Evolutionary conservation across 495 filamentous ascomycete species (phyloP).

Genomic region (Durotheca rogersii): DNA sequence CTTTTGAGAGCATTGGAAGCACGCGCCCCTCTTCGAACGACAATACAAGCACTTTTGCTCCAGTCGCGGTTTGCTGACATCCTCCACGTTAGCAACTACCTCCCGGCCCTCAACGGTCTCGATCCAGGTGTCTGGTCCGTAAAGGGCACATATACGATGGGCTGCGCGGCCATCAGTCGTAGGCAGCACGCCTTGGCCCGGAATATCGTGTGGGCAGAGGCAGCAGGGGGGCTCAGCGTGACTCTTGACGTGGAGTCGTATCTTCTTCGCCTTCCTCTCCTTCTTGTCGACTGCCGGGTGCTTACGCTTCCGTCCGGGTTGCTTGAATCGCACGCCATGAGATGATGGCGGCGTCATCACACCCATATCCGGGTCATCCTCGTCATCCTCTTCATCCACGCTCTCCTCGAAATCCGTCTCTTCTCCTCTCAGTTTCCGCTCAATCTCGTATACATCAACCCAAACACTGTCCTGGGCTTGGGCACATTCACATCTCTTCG

Average conservation of each 20-base stretch:
- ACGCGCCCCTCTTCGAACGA: slow-evolving; percentile 86
- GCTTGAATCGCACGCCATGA: slow-evolving; percentile 49
- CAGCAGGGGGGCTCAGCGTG: slow-evolving; percentile 82
- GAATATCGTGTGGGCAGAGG: slow-evolving; percentile 89
- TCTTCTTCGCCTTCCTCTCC: slow-evolving; percentile 67
- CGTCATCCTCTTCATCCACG: slow-evolving; percentile 72
- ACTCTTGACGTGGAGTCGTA: slow-evolving; percentile 66
- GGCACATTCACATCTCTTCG: slow-evolving; percentile 96
- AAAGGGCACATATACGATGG: slow-evolving; percentile 85
- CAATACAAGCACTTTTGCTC: slow-evolving; percentile 95
- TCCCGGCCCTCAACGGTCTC: slow-evolving; percentile 67
- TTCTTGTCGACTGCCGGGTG: slow-evolving; percentile 39
- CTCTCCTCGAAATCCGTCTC: slow-evolving; percentile 87
- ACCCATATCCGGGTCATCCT: slow-evolving; percentile 53
- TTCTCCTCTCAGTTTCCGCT: slow-evolving; percentile 90
- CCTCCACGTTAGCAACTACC: slow-evolving; percentile 71
- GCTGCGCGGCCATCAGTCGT: slow-evolving; percentile 87
- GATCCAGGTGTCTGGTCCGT: slow-evolving; percentile 90
- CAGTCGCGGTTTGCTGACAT: slow-evolving; percentile 81
- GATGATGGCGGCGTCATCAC: slow-evolving; percentile 73
- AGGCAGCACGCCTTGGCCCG: slow-evolving; percentile 76
- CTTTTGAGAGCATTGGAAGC: slow-evolving; percentile 94
- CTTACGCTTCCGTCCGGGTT: slow-evolving; percentile 60
- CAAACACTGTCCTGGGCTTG: slow-evolving; percentile 87
- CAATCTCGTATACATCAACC: slow-evolving; percentile 93